These are phyloP conservation scores for Globisporangium echinulatum DNA, from an alignment of 352 stramenopile genomes.

Conservation along the genomic window DNA sequence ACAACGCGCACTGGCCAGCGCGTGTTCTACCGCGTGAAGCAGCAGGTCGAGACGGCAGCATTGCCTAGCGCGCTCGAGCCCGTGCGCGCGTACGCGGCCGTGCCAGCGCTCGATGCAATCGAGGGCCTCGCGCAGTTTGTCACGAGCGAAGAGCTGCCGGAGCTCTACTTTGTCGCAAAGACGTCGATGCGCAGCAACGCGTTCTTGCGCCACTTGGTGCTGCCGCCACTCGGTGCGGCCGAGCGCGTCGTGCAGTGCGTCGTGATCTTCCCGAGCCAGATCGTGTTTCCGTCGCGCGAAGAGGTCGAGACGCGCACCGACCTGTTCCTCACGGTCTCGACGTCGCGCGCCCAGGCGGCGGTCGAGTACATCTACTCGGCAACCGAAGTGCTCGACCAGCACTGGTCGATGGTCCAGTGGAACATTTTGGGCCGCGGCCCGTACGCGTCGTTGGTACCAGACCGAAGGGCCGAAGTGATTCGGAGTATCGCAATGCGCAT, in stretches of 20 bases:
- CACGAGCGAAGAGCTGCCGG: slow-evolving; percentile 72
- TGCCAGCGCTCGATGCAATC: slow-evolving; percentile 61
- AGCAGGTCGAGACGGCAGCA: slow-evolving; percentile 35
- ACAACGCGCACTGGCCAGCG: slow-evolving; percentile 52
- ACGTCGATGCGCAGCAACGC: slow-evolving; percentile 63
- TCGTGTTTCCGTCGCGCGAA: slow-evolving; percentile 75
- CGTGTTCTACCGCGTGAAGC: slow-evolving; percentile 67
- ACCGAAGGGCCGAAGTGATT: slow-evolving; percentile 58
- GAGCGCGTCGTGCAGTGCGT: slow-evolving; percentile 68
- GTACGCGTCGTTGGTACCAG: slow-evolving; percentile 65
- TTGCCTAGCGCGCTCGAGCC: slow-evolving; percentile 46
- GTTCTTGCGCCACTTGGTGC: slow-evolving; percentile 57
- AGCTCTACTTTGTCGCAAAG: slow-evolving; percentile 84
- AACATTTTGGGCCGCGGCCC: slow-evolving; percentile 75
- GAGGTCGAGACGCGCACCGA: slow-evolving; percentile 74
- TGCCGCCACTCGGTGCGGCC: slow-evolving; percentile 54
- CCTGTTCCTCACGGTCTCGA: slow-evolving; percentile 69
- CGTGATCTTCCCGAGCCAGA: slow-evolving; percentile 68
- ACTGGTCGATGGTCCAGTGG: slow-evolving; percentile 85
- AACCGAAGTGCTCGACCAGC: slow-evolving; percentile 75
- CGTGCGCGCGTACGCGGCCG: slow-evolving; percentile 43
- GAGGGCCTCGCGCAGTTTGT: slow-evolving; percentile 75
- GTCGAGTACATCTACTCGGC: slow-evolving; percentile 83
- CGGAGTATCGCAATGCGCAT: slow-evolving; percentile 66
- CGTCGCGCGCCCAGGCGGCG: slow-evolving; percentile 55